These are phyloP conservation scores for Penicillium sclerotigenum DNA, from an alignment of 2,329 filamentous ascomycete species.

Conservation along the genomic window DNA sequence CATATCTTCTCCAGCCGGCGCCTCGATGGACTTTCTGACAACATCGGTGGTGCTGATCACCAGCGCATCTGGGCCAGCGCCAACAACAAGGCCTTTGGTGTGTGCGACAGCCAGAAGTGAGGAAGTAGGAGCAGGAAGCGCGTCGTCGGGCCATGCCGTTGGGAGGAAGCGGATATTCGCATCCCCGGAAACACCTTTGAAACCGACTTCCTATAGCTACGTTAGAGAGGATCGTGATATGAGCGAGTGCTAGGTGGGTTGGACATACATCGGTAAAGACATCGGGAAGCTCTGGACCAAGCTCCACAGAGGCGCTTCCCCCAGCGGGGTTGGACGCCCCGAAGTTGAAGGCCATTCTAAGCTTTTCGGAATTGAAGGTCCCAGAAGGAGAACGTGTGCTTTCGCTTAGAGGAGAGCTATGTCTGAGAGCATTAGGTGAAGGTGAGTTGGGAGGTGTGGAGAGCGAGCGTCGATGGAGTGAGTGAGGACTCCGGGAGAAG, in stretches of 20 bases:
- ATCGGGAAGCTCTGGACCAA: constrained; percentile 67
- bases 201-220: constrained; percentile 65
- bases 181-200: constrained; percentile 74
- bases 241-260: not conserved
- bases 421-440: constrained; percentile 41
- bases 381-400: constrained; percentile 38
- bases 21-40: constrained; percentile 70
- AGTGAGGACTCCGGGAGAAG: constrained; percentile 43
- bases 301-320: constrained; percentile 42
- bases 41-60: constrained; percentile 73
- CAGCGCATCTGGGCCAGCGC: constrained; percentile 77
- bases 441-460: constrained; percentile 33
- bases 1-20: constrained; percentile 53
- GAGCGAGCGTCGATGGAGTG: constrained; percentile 46
- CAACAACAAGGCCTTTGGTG: constrained; percentile 75
- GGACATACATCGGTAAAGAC: constrained; percentile 73
- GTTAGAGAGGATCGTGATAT: constrained; percentile 11
- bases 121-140: constrained; percentile 69
- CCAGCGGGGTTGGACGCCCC: constrained; percentile 46
- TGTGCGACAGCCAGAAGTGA: constrained; percentile 83
- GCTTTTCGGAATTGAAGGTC: constrained; percentile 29
- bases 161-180: constrained; percentile 77
- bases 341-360: constrained; percentile 64
- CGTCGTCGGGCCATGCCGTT: constrained; percentile 67
- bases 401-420: constrained; percentile 34